Base-by-base conservation (phyloP, 2,329 filamentous ascomycete genomes). In the Nothophaeocryptopus gaeumannii region DNA sequence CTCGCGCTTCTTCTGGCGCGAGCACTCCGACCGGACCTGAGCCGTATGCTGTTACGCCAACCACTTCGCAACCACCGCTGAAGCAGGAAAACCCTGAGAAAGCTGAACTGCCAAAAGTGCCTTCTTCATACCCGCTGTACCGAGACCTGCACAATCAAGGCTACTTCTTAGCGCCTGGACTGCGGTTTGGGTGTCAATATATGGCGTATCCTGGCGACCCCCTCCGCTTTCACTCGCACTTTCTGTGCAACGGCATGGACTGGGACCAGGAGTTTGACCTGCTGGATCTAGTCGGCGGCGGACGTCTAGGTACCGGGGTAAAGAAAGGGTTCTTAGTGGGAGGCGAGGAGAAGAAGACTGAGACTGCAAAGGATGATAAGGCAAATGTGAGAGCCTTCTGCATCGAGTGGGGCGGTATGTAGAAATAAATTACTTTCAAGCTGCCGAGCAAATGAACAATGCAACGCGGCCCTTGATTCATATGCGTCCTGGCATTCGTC, bases 151-250 rank as follows among this genome's bases (percentile, higher is more conserved):
- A 96, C 64, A 76, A 79, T 7, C 77, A 80, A 13, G 88, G 86
- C 42, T 96, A 92, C 72, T 97, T 86, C 72, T 83, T 93, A 64
- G 91, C 90, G 47, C 93, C 93, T 1, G 93, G 93, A 8, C 78
- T 99, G 45, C 88, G 93, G 20, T 99, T 99, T 64, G 93, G 93
- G 20, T 95, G 91, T 62, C 84, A 93, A 64, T 96, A 95, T 71
- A 89, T 90, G 60, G 89, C 95, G 5, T 99, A 99, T 63, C 93
- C 93, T 0, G 93, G 93, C 39, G 93, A 99, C 67, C 90, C 93
- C 1, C 76, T 99, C 44, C 85, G 93, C 9, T 99, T 95, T 68
- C 93, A 99, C 70, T 93, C 89, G 39, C 93, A 99, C 69, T 97
- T 96, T 68, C 79, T 96, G 61, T 88, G 86, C 7, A 86, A 85